phyloP scores from a whole-genome alignment of 306 rosid species.

The apple (Malus domestica) region ASM211411v1 NC_041805.1:4782001-4782500 shows the following conservation, averaged over 20 bases:
- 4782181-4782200: constrained; percentile 94
- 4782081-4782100: constrained; percentile 54
- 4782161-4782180: constrained; percentile 89
- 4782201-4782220: constrained; percentile 77
- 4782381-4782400: constrained; percentile 65
- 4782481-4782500: constrained; percentile 25
- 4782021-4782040: not conserved
- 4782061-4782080: constrained; percentile 10
- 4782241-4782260: constrained; percentile 96
- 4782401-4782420: constrained; percentile 62
- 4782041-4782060: constrained; percentile 1
- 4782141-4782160: constrained; percentile 86
- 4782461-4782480: constrained; percentile 69
- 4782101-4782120: constrained; percentile 87
- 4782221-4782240: constrained; percentile 86
- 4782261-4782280: constrained; percentile 67
- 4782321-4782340: constrained; percentile 8
- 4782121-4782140: constrained; percentile 91
- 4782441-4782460: constrained; percentile 70
- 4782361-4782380: constrained; percentile 17
- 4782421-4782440: constrained; percentile 73
- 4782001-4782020: not conserved
- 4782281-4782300: constrained; percentile 50
- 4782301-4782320: constrained; percentile 19
- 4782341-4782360: not conserved